Conservation (phyloP, 2,329 filamentous ascomycete genomes). For the Sporothrix sp. region DNA sequence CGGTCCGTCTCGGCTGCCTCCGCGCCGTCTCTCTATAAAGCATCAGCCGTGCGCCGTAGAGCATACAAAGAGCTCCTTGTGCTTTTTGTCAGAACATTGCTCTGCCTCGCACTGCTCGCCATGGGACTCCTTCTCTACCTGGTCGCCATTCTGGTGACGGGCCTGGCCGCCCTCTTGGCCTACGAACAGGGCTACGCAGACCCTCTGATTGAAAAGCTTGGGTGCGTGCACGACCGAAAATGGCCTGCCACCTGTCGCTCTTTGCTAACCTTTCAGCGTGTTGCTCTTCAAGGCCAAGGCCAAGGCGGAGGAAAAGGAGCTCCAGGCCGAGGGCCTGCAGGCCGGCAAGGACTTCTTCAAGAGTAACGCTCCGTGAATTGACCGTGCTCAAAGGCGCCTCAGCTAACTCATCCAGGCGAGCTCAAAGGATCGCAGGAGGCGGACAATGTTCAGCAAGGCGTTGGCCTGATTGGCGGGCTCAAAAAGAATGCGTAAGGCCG, state of each 20-base stretch:
- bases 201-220: slow-evolving; percentile 29
- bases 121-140: slow-evolving; percentile 21
- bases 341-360: slow-evolving; percentile 31
- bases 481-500: slow-evolving; percentile 25
- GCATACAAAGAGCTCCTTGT: too few species aligned
- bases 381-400: slow-evolving; percentile 15
- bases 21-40: background rate
- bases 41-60: background rate
- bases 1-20: too few species aligned
- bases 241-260: too few species aligned
- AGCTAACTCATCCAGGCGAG: slow-evolving; percentile 18
- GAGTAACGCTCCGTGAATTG: slow-evolving; percentile 20
- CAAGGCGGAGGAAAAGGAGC: slow-evolving; percentile 30
- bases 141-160: slow-evolving; percentile 21
- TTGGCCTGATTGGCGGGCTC: slow-evolving; percentile 23
- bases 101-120: background rate
- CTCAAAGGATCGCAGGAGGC: slow-evolving; percentile 30
- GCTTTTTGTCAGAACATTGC: background rate
- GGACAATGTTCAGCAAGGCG: slow-evolving; percentile 22
- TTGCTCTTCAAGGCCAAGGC: slow-evolving; percentile 33
- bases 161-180: slow-evolving; percentile 26
- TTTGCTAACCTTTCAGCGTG: slow-evolving; percentile 17
- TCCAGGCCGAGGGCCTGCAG: slow-evolving; percentile 30
- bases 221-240: too few species aligned
- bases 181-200: slow-evolving; percentile 31